Conservation (phyloP, 441 rosid species). For the Capsella rubella region DNA sequence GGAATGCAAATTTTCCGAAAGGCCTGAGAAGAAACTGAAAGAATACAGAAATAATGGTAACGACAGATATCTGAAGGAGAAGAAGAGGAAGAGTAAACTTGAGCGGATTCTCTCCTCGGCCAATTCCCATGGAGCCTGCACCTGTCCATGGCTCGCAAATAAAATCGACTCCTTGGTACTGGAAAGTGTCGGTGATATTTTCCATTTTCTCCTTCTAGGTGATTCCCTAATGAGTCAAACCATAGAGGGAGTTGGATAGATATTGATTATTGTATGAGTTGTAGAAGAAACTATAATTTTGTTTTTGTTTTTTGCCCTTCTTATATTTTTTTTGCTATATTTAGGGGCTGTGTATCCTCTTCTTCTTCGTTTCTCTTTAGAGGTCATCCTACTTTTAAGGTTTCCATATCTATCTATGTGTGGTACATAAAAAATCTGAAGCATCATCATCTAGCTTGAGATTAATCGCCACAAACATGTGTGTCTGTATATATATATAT, state of each 20-base stretch:
- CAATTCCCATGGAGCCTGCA: slow-evolving; percentile 27
- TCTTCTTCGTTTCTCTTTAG: slow-evolving; percentile 28
- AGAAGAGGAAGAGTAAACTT: slow-evolving; percentile 41
- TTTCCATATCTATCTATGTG: slow-evolving; percentile 13
- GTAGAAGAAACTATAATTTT: neutral
- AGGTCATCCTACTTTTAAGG: slow-evolving; percentile 45
- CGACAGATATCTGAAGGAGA: slow-evolving; percentile 45
- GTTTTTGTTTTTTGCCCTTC: too few species aligned
- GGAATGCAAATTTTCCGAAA: slow-evolving; percentile 45
- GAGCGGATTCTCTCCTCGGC: slow-evolving; percentile 32
- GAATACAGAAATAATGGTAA: slow-evolving; percentile 25
- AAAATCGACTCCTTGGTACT: slow-evolving; percentile 38
- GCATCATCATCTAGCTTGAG: slow-evolving; percentile 3
- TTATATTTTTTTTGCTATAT: neutral
- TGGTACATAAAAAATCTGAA: slow-evolving; percentile 21
- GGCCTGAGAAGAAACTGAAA: slow-evolving; percentile 50
- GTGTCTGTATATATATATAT: neutral
- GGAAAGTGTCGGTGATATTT: slow-evolving; percentile 4
- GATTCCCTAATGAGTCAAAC: slow-evolving; percentile 29
- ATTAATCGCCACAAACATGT: slow-evolving; percentile 5
- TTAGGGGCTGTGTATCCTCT: slow-evolving; percentile 27
- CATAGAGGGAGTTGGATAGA: slow-evolving; percentile 21
- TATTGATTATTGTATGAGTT: slow-evolving; percentile 9
- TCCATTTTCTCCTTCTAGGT: slow-evolving; percentile 37
- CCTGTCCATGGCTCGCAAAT: slow-evolving; percentile 30